Evolutionary conservation across 1,284 basidiomycete species (phyloP).

Genomic region (Singerocomus rubriflavus): DNA sequence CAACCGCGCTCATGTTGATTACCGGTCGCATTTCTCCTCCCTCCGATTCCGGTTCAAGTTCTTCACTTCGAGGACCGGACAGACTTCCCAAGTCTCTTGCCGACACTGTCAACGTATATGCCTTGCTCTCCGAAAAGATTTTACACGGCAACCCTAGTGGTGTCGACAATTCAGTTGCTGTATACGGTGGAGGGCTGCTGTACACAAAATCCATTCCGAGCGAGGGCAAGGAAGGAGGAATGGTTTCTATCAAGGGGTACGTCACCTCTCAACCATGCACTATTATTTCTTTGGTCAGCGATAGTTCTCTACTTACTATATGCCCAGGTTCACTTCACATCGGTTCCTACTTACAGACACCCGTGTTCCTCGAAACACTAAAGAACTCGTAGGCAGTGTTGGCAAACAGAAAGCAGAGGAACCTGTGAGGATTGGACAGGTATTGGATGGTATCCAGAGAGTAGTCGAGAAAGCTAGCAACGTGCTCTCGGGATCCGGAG

Average conservation of each 20-base stretch:
- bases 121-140: slow-evolving; percentile 95
- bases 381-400: slow-evolving; percentile 90
- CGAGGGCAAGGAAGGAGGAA: slow-evolving; percentile 71
- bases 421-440: slow-evolving; percentile 71
- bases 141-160: slow-evolving; percentile 97
- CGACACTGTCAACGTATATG: slow-evolving; percentile 87
- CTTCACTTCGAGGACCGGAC: slow-evolving; percentile 33
- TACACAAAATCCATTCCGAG: slow-evolving; percentile 75
- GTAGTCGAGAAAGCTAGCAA: slow-evolving; percentile 80
- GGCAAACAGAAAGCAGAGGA: slow-evolving; percentile 72
- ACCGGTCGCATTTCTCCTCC: slow-evolving; percentile 59
- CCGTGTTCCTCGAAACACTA: slow-evolving; percentile 90
- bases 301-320: slow-evolving; percentile 1
- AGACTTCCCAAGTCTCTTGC: slow-evolving; percentile 44
- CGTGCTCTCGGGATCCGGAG: slow-evolving; percentile 57
- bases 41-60: slow-evolving; percentile 6
- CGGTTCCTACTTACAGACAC: slow-evolving; percentile 92
- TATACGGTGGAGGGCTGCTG: slow-evolving; percentile 90
- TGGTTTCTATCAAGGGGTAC: slow-evolving; percentile 85
- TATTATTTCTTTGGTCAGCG: slow-evolving; percentile 6
- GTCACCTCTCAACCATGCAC: slow-evolving; percentile 28
- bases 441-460: slow-evolving; percentile 75
- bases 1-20: slow-evolving; percentile 78
- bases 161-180: slow-evolving; percentile 94
- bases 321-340: slow-evolving; percentile 59